These are phyloP conservation scores for Opeltia flavorubescens DNA, from an alignment of 495 filamentous ascomycete genomes.

Conservation along the genomic window DNA sequence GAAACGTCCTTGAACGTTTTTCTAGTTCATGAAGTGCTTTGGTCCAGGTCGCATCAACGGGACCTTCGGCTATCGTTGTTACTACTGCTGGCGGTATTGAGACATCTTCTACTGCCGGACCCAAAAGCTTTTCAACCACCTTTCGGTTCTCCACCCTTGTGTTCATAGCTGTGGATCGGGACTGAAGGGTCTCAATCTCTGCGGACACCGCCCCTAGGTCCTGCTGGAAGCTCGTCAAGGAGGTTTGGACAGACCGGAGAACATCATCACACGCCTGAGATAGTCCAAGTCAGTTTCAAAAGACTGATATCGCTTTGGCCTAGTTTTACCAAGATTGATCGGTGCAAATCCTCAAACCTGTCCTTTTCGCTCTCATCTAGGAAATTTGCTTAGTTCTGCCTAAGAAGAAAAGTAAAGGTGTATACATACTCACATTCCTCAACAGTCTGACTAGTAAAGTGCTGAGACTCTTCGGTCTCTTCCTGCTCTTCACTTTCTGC, in stretches of 20 bases:
- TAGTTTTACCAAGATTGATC: slow-evolving; percentile 47
- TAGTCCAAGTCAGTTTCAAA: background rate
- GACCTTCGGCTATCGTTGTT: slow-evolving; percentile 68
- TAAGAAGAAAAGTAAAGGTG: slow-evolving; percentile 7
- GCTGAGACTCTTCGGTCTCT: slow-evolving; percentile 24
- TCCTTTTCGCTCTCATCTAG: slow-evolving; percentile 71
- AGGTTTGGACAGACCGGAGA: slow-evolving; percentile 79
- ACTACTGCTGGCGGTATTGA: slow-evolving; percentile 73
- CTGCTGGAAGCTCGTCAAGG: slow-evolving; percentile 80
- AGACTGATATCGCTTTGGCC: background rate
- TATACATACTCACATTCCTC: slow-evolving; percentile 52
- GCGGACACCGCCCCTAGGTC: slow-evolving; percentile 83
- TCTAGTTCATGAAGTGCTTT: slow-evolving; percentile 76
- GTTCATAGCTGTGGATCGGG: slow-evolving; percentile 69
- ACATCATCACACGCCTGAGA: slow-evolving; percentile 74
- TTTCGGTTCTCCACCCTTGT: slow-evolving; percentile 80
- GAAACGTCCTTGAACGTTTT: slow-evolving; percentile 55
- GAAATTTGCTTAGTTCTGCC: slow-evolving; percentile 1
- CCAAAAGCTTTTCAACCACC: slow-evolving; percentile 74
- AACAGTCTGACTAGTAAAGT: slow-evolving; percentile 50
- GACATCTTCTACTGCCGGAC: slow-evolving; percentile 83
- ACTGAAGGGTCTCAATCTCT: slow-evolving; percentile 87
- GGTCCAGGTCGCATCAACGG: slow-evolving; percentile 83
- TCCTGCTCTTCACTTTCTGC: slow-evolving; percentile 27
- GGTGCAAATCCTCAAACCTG: slow-evolving; percentile 84